These are phyloP conservation scores for Rutstroemia sp. DNA, from an alignment of 2,329 filamentous ascomycete species.

Conservation along the genomic window DNA sequence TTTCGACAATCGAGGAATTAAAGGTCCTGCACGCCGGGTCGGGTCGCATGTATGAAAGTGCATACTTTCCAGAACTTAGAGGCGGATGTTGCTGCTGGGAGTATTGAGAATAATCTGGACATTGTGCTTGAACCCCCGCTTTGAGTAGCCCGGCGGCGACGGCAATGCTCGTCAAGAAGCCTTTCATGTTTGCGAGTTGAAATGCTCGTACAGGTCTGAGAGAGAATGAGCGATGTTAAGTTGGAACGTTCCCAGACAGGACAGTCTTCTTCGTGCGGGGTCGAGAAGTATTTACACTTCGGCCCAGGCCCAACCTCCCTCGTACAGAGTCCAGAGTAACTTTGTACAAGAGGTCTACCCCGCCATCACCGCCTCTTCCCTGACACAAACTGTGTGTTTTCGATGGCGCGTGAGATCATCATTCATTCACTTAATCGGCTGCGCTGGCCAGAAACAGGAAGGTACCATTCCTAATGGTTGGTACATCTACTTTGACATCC, in stretches of 20 bases:
- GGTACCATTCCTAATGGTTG: no score
- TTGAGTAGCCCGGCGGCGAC: background rate
- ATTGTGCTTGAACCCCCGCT: constrained; percentile 29
- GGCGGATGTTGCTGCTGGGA: constrained; percentile 56
- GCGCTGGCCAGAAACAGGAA: no score
- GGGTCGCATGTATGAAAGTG: constrained; percentile 76
- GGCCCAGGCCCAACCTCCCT: no score
- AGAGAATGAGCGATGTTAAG: no score
- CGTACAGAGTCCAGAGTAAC: background rate
- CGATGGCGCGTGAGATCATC: constrained; percentile 7
- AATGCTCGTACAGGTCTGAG: background rate
- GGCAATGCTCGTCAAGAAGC: background rate
- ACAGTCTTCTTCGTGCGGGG: background rate
- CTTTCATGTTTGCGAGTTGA: background rate
- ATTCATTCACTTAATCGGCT: background rate
- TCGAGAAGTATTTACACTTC: background rate
- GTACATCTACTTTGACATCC: no score
- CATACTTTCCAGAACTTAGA: constrained; percentile 66
- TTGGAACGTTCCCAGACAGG: background rate
- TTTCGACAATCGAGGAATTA: constrained; percentile 67
- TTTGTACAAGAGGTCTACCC: background rate
- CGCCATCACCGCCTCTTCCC: constrained; percentile 1
- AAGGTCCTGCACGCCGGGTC: constrained; percentile 72
- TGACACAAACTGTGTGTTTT: background rate
- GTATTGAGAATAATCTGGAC: constrained; percentile 60